These are phyloP conservation scores for Russula vinacea DNA, from an alignment of 768 basidiomycete species.

Conservation along the genomic window DNA sequence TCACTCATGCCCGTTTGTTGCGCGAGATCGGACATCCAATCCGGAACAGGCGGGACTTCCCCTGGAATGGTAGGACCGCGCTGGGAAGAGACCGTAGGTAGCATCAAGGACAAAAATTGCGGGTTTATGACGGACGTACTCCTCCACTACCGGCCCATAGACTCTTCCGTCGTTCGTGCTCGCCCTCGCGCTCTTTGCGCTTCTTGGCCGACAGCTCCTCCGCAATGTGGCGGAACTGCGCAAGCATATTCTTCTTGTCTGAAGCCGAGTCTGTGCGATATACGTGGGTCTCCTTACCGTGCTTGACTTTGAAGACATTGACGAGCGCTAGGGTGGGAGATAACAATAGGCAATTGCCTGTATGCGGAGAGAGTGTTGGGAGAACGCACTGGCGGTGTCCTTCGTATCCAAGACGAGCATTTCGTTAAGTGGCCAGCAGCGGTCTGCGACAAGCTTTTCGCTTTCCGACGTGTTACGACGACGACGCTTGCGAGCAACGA, in stretches of 20 bases:
- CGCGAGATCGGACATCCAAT: slow-evolving; percentile 73
- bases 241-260: slow-evolving; percentile 84
- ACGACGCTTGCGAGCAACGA: slow-evolving; percentile 78
- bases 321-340: slow-evolving; percentile 58
- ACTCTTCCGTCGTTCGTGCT: slow-evolving; percentile 84
- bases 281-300: slow-evolving; percentile 92
- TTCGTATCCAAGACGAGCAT: slow-evolving; percentile 96
- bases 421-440: slow-evolving; percentile 90
- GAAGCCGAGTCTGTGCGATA: slow-evolving; percentile 78
- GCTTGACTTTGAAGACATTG: slow-evolving; percentile 95
- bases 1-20: slow-evolving; percentile 52
- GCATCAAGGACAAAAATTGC: slow-evolving; percentile 1
- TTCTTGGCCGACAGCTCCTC: slow-evolving; percentile 87
- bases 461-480: slow-evolving; percentile 55
- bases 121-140: slow-evolving; percentile 36
- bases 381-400: slow-evolving; percentile 71
- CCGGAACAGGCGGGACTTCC: slow-evolving; percentile 59
- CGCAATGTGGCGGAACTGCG: slow-evolving; percentile 86
- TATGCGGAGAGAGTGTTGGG: not conserved
- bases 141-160: slow-evolving; percentile 52
- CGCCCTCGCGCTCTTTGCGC: slow-evolving; percentile 90
- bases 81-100: slow-evolving; percentile 25
- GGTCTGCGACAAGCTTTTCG: slow-evolving; percentile 84
- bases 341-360: not conserved
- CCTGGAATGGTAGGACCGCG: slow-evolving; percentile 37